Conservation (phyloP, 1,284 basidiomycete genomes). For the Cryptococcus wingfieldii region DNA sequence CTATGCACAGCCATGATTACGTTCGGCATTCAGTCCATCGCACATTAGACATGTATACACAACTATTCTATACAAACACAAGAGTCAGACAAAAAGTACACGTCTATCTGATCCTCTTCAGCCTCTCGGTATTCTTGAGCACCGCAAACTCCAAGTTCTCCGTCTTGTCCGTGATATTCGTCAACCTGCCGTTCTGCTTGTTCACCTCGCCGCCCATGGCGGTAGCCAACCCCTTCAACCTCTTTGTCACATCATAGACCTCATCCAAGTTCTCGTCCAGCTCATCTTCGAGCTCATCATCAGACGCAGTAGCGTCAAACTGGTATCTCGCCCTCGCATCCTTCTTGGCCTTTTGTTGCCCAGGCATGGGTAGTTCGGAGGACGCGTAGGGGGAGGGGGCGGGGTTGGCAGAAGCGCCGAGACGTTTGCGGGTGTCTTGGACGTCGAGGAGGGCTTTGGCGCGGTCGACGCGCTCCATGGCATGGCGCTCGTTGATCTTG, state of each 20-base stretch:
- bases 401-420: conserved; percentile 67
- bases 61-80: too few species aligned
- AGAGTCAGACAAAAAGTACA: not conserved
- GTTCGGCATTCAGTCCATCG: too few species aligned
- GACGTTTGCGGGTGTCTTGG: conserved; percentile 76
- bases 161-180: conserved; percentile 49
- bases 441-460: conserved; percentile 82
- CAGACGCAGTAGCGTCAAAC: conserved; percentile 91
- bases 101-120: conserved; percentile 43
- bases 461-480: conserved; percentile 80
- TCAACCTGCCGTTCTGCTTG: conserved; percentile 46
- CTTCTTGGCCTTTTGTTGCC: conserved; percentile 50
- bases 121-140: conserved; percentile 46
- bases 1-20: too few species aligned
- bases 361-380: conserved; percentile 24
- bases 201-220: conserved; percentile 54
- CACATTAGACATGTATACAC: too few species aligned
- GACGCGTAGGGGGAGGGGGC: conserved; percentile 13
- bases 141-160: conserved; percentile 48
- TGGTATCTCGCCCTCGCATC: conserved; percentile 81
- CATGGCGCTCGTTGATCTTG: conserved; percentile 81
- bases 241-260: conserved; percentile 72
- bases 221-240: conserved; percentile 76
- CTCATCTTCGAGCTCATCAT: conserved; percentile 78
- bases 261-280: conserved; percentile 89